A percentile compares a stretch with the other conserved stretches of the same genome.
Conservation (phyloP, 495 filamentous ascomycete species). For the Penicillium chermesinum region DNA sequence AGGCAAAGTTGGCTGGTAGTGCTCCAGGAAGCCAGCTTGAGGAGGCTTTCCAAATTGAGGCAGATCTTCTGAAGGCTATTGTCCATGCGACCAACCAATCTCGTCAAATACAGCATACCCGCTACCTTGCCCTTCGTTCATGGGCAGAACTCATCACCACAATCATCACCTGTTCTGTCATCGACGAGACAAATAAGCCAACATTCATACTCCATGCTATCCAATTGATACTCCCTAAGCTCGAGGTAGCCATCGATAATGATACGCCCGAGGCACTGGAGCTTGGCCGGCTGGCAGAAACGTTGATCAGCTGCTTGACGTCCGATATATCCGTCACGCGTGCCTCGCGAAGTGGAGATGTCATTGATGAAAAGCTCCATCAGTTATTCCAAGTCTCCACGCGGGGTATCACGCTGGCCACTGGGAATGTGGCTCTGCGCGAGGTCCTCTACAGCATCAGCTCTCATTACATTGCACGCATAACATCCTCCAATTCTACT, state of each 20-base stretch:
- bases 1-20: constrained; percentile 47
- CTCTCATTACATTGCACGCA: constrained; percentile 73
- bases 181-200: constrained; percentile 60
- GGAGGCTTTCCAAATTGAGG: constrained; percentile 53
- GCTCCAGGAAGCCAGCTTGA: constrained; percentile 50
- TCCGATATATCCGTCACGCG: constrained; percentile 43
- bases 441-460: constrained; percentile 84
- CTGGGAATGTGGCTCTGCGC: constrained; percentile 63
- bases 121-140: constrained; percentile 60
- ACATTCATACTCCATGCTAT: constrained; percentile 78
- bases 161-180: constrained; percentile 69
- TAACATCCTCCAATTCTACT: constrained; percentile 46
- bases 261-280: constrained; percentile 62
- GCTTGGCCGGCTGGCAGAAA: constrained; percentile 70
- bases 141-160: constrained; percentile 81
- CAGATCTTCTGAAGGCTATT: constrained; percentile 50
- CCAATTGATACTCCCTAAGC: constrained; percentile 77
- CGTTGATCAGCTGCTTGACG: constrained; percentile 68
- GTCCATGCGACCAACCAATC: constrained; percentile 65
- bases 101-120: constrained; percentile 51
- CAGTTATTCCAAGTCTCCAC: constrained; percentile 84
- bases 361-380: constrained; percentile 82
- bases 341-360: constrained; percentile 53
- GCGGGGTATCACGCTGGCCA: constrained; percentile 65
- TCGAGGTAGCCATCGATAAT: constrained; percentile 65